Evolutionary conservation across 148 eudicot genomes (phyloP).

Genomic region (Rhododendron henanense): DNA sequence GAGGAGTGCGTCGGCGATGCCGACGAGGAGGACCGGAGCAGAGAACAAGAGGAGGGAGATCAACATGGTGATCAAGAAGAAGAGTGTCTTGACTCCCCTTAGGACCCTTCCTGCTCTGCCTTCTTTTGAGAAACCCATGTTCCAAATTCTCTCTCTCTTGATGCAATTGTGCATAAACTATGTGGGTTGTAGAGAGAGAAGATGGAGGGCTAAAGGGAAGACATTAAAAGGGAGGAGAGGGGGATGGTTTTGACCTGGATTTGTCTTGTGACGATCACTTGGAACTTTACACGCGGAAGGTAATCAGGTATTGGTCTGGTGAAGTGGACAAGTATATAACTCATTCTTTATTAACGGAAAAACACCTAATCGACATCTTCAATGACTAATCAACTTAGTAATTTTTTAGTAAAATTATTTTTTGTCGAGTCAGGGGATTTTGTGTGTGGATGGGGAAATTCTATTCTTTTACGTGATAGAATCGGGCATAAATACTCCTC

Average conservation of each 20-base stretch:
- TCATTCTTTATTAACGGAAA: not conserved
- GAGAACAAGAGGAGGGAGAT: conserved; percentile 51
- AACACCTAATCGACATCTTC: not conserved
- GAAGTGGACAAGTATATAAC: conserved; percentile 2
- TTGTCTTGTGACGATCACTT: not conserved
- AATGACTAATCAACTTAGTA: not conserved
- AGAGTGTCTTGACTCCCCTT: conserved; percentile 44
- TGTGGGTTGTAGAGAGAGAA: not conserved
- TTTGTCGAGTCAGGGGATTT: not conserved
- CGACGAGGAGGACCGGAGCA: conserved; percentile 43
- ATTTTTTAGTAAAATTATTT: not conserved
- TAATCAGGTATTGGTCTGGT: conserved; percentile 19
- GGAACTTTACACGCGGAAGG: conserved; percentile 36
- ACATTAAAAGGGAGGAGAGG: not conserved
- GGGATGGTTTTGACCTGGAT: not conserved
- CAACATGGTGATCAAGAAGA: conserved; percentile 51
- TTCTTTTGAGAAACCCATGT: conserved; percentile 44
- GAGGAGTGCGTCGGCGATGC: conserved; percentile 41
- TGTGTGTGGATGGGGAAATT: not conserved
- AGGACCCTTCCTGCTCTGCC: conserved; percentile 31
- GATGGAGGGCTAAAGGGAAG: conserved; percentile 5
- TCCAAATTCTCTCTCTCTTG: not conserved
- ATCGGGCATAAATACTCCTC: not conserved
- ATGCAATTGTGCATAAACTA: not conserved
- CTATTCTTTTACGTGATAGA: not conserved